Percentiles rank a stretch among this genome's conserved stretches.
Conservation (phyloP, 1,284 basidiomycete genomes). For the Rhodotorula sp. region DNA sequence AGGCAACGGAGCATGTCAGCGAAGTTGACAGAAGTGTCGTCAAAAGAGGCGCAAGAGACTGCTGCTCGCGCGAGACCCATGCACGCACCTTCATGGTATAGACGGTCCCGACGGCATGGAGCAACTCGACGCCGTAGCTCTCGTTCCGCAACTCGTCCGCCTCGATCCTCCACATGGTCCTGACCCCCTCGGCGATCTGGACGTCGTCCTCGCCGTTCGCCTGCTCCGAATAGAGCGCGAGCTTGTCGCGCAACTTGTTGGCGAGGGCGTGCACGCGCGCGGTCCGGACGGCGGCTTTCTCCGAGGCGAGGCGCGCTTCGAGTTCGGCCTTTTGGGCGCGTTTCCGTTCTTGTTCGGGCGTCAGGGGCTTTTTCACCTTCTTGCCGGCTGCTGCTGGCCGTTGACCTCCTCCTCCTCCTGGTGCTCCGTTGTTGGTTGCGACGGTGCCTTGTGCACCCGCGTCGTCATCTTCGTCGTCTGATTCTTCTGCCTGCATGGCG, state of each 20-base stretch:
- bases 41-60: not conserved
- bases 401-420: slow-evolving; percentile 8
- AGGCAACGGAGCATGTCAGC: no score
- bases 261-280: slow-evolving; percentile 80
- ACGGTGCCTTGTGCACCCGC: not conserved
- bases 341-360: slow-evolving; percentile 66
- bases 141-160: slow-evolving; percentile 73
- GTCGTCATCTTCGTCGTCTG: slow-evolving; percentile 55
- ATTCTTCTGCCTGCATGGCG: slow-evolving; percentile 79
- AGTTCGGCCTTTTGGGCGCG: slow-evolving; percentile 61
- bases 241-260: slow-evolving; percentile 69
- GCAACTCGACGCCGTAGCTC: slow-evolving; percentile 87
- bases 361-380: slow-evolving; percentile 54
- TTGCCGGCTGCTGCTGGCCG: not conserved
- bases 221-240: slow-evolving; percentile 89
- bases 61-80: not conserved
- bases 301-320: slow-evolving; percentile 39
- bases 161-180: slow-evolving; percentile 48
- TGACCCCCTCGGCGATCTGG: slow-evolving; percentile 42
- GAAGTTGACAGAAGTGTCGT: not conserved
- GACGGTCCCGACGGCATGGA: slow-evolving; percentile 87
- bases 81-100: slow-evolving; percentile 76
- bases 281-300: slow-evolving; percentile 60
- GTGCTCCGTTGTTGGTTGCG: slow-evolving; percentile 3
- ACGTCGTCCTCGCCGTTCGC: slow-evolving; percentile 56